phyloP scores from a whole-genome alignment of 140 eudicot genomes.

The Bidens hawaiensis region DNA sequence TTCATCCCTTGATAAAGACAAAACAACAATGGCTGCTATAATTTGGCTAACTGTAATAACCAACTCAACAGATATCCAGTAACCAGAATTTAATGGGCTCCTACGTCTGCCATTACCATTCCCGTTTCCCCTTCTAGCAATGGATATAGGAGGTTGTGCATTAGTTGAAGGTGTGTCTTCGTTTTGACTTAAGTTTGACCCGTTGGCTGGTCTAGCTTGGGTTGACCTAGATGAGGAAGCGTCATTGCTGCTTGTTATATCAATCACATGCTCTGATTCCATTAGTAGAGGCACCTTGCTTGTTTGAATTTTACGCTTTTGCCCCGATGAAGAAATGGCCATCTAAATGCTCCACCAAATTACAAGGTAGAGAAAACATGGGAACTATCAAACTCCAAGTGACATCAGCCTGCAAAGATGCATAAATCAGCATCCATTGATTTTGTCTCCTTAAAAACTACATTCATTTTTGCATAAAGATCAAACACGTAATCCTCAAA shows the following conservation, averaged over 20 bases:
- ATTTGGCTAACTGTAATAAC: slow-evolving; percentile 80
- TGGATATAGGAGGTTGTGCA: slow-evolving; percentile 42
- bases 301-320: slow-evolving; percentile 49
- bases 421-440: slow-evolving; percentile 5
- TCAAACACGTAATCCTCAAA: slow-evolving; percentile 11
- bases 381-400: slow-evolving; percentile 15
- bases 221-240: slow-evolving; percentile 71
- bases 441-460: slow-evolving; percentile 1
- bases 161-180: slow-evolving; percentile 53
- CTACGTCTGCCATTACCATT: slow-evolving; percentile 49
- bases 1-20: slow-evolving; percentile 66
- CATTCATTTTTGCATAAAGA: slow-evolving; percentile 9
- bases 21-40: slow-evolving; percentile 68
- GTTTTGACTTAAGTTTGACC: slow-evolving; percentile 35
- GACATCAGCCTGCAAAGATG: slow-evolving; percentile 28
- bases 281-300: slow-evolving; percentile 54
- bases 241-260: slow-evolving; percentile 56
- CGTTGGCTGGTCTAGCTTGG: slow-evolving; percentile 43
- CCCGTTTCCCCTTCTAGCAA: slow-evolving; percentile 65
- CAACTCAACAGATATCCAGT: slow-evolving; percentile 83
- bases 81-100: slow-evolving; percentile 48
- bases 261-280: slow-evolving; percentile 78
- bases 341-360: slow-evolving; percentile 44
- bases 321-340: slow-evolving; percentile 63
- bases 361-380: slow-evolving; percentile 47